Percentiles rank a stretch among this genome's conserved stretches.
Evolutionary conservation across 1,284 basidiomycete species (phyloP).

Genomic region (Ceratobasidium sp.): DNA sequence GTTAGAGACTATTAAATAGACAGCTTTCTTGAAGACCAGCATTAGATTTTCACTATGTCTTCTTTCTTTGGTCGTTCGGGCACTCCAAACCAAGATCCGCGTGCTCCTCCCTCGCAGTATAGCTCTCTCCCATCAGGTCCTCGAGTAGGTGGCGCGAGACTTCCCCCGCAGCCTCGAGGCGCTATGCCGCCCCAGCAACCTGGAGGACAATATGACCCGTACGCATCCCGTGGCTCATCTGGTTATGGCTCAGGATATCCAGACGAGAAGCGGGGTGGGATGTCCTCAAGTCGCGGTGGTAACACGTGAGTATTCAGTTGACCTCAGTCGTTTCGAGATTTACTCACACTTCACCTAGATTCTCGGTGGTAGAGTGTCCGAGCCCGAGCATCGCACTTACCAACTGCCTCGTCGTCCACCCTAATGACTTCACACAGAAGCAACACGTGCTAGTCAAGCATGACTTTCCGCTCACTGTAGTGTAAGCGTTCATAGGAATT

Average conservation of each 20-base stretch:
- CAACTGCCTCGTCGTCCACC: constrained; percentile 85
- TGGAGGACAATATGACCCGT: constrained; percentile 28
- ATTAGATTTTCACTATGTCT: constrained; percentile 12
- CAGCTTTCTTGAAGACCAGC: background rate
- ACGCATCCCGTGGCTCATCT: constrained; percentile 56
- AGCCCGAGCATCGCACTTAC: constrained; percentile 74
- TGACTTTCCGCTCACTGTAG: constrained; percentile 73
- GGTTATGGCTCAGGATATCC: constrained; percentile 28
- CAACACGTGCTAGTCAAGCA: constrained; percentile 81
- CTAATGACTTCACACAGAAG: constrained; percentile 74
- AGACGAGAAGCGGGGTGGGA: constrained; percentile 30
- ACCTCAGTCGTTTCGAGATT: background rate
- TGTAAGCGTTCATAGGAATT: constrained; percentile 60
- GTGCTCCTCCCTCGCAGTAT: constrained; percentile 17
- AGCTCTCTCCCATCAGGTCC: constrained; percentile 31
- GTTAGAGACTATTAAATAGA: constrained; percentile 22
- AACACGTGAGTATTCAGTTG: constrained; percentile 47
- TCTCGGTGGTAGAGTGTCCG: constrained; percentile 66
- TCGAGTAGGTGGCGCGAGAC: constrained; percentile 14
- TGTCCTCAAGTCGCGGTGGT: constrained; percentile 46
- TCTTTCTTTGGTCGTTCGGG: constrained; percentile 28
- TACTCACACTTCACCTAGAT: constrained; percentile 57
- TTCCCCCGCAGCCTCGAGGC: constrained; percentile 53
- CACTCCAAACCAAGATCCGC: constrained; percentile 34
- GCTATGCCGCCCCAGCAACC: constrained; percentile 24